Evolutionary conservation across 2,329 filamentous ascomycete genomes (phyloP), one percentile per base, ranked within the genome.

Genomic region (Fusarium robinianum): DNA sequence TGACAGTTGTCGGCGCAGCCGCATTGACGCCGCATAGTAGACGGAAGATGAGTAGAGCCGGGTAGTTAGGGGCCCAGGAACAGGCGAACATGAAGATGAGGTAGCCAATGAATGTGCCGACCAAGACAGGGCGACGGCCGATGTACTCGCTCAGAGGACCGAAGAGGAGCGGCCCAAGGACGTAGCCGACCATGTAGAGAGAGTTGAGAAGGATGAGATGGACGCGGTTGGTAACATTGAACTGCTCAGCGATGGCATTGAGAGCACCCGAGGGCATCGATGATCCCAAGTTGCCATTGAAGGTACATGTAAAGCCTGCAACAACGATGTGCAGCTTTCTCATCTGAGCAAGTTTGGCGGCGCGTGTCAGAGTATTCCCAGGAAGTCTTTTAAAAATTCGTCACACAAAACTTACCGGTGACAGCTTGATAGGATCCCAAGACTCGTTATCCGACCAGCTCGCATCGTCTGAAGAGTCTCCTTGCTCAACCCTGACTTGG

Each of bases 11-110:
- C 6, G 66, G 66, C 6, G 66, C 66, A 0, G 66, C 64, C 7
- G 66, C 66, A 12, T 60, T 63, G 45, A 67, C 49, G 11, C 66
- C 66, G 10, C 61, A 58, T 9, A 68, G 47, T 2, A 68, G 46
- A 4, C 75, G 68, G 27, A 77, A 65, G 19, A 75, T 49, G 29
- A 77, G 65, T 8, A 78, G 57, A 0, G 67, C 70, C 21, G 63
- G 44, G 21, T 74, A 75, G 42, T 69, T 74, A 5, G 73, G 63
- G 1, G 72, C 65, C 2, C 66, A 72, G 9, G 72, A 72, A 29
- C 61, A 66, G 24, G 62, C 56, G 3, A 67, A 47, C 53, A 64
- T 67, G 41, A 68, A 67, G 29, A 64, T 23, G 5, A 67, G 36
- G 30, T 67, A 68, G 22, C 65, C 65, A 17, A 65, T 21, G 25